Conservation (phyloP, 306 rosid species). For the Glycine latifolia region DNA sequence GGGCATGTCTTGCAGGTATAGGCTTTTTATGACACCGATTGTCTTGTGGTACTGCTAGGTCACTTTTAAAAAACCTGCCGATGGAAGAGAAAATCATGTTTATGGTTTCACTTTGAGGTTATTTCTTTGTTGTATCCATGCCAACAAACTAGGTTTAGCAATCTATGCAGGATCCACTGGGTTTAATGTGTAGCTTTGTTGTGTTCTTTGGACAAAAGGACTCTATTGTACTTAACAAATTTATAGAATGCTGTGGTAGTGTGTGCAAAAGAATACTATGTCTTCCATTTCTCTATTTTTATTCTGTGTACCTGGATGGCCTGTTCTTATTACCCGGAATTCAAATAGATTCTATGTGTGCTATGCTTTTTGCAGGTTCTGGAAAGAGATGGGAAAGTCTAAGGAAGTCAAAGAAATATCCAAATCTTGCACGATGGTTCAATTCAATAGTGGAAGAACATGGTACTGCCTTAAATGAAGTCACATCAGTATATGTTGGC, state of each 20-base stretch:
- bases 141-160: conserved; percentile 3
- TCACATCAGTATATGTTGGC: conserved; percentile 59
- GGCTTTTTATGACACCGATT: background rate
- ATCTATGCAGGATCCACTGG: background rate
- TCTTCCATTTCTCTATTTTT: conserved; percentile 18
- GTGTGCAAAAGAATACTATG: background rate
- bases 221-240: background rate
- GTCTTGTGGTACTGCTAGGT: background rate
- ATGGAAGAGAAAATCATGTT: conserved; percentile 21
- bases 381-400: conserved; percentile 96
- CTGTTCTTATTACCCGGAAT: conserved; percentile 20
- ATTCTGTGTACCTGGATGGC: conserved; percentile 15
- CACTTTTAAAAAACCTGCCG: background rate
- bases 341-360: background rate
- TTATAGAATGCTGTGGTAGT: background rate
- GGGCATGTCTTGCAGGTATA: conserved; percentile 91
- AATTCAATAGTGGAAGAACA: conserved; percentile 68
- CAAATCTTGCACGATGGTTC: conserved; percentile 85
- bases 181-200: background rate
- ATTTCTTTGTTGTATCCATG: background rate
- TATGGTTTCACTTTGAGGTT: conserved; percentile 31
- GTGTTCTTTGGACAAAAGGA: too few species aligned
- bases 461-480: conserved; percentile 63
- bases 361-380: conserved; percentile 60
- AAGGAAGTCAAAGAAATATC: conserved; percentile 87